Percentiles rank a stretch among this genome's conserved stretches.
These are phyloP conservation scores for Areca catechu DNA, from an alignment of 176 grass and related monocot genomes.

Conservation along the genomic window DNA sequence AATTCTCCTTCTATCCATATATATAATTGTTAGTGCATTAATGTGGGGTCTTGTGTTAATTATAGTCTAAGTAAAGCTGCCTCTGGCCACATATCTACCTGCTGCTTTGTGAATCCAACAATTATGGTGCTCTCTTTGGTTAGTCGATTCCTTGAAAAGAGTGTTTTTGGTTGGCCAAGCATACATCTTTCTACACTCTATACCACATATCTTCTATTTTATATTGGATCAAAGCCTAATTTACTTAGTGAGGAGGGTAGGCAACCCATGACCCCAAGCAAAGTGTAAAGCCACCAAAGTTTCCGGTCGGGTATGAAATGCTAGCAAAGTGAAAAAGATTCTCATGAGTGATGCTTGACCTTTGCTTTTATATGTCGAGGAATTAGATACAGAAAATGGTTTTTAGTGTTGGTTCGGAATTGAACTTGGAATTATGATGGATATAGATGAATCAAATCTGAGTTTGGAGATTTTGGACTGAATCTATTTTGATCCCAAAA, in stretches of 20 bases:
- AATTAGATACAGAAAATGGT: not conserved
- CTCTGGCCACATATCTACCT: slow-evolving; percentile 16
- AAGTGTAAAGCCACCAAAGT: no score
- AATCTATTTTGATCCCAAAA: no score
- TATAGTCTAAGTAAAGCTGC: slow-evolving; percentile 32
- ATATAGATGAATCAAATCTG: no score
- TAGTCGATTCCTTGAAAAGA: slow-evolving; percentile 42
- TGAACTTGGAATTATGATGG: no score
- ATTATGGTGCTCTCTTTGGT: slow-evolving; percentile 24
- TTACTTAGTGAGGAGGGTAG: slow-evolving; percentile 10
- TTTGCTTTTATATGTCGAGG: not conserved
- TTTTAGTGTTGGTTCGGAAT: no score
- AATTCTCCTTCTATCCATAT: slow-evolving; percentile 19
- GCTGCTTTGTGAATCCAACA: slow-evolving; percentile 4
- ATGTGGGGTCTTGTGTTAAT: slow-evolving; percentile 13
- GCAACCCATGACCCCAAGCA: not conserved
- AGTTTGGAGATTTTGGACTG: no score
- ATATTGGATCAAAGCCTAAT: not conserved
- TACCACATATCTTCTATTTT: not conserved
- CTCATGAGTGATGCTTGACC: slow-evolving; percentile 37
- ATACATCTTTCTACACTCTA: slow-evolving; percentile 7
- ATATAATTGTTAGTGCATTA: slow-evolving; percentile 3
- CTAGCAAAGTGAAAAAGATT: slow-evolving; percentile 52
- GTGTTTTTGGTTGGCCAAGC: slow-evolving; percentile 20
- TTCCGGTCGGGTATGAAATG: no score